Evolutionary conservation across 2,329 filamentous ascomycete species (phyloP).

Genomic region (Colletotrichum sp.): DNA sequence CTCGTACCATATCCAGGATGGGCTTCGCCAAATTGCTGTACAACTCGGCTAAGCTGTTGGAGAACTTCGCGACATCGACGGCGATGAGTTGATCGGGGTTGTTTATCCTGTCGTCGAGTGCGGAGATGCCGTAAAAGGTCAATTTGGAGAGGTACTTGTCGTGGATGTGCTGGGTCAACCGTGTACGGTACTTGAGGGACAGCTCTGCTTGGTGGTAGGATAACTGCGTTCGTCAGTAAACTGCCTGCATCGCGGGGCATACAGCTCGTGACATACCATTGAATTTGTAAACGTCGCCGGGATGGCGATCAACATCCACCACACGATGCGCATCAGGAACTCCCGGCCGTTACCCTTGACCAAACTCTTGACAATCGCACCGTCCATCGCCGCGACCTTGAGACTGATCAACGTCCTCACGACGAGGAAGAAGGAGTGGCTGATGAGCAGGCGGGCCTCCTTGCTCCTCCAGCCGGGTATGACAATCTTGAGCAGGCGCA

Average conservation of each 20-base stretch:
- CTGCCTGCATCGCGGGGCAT: neutral
- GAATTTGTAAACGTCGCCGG: conserved; percentile 98
- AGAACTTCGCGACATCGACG: conserved; percentile 95
- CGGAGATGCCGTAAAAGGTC: conserved; percentile 96
- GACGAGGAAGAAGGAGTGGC: conserved; percentile 92
- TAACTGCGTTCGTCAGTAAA: conserved; percentile 57
- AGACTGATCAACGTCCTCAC: conserved; percentile 90
- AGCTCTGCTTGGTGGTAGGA: conserved; percentile 97
- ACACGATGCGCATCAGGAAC: conserved; percentile 85
- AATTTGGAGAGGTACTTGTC: conserved; percentile 96
- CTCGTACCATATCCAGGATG: conserved; percentile 81
- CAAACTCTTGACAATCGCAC: conserved; percentile 87
- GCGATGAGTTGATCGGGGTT: conserved; percentile 98
- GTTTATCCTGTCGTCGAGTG: conserved; percentile 96
- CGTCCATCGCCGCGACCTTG: conserved; percentile 96
- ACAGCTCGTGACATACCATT: conserved; percentile 68
- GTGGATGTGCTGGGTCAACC: conserved; percentile 93
- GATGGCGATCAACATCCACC: conserved; percentile 98
- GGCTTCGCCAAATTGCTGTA: conserved; percentile 98
- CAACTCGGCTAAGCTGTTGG: conserved; percentile 90
- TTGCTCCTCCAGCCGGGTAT: conserved; percentile 90
- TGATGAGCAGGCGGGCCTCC: conserved; percentile 83
- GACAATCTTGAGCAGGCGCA: conserved; percentile 82
- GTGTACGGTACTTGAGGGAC: conserved; percentile 88
- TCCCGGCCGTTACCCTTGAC: conserved; percentile 91